phyloP scores from a whole-genome alignment of 2,329 filamentous ascomycete species.

The Septoria petroselini region DNA sequence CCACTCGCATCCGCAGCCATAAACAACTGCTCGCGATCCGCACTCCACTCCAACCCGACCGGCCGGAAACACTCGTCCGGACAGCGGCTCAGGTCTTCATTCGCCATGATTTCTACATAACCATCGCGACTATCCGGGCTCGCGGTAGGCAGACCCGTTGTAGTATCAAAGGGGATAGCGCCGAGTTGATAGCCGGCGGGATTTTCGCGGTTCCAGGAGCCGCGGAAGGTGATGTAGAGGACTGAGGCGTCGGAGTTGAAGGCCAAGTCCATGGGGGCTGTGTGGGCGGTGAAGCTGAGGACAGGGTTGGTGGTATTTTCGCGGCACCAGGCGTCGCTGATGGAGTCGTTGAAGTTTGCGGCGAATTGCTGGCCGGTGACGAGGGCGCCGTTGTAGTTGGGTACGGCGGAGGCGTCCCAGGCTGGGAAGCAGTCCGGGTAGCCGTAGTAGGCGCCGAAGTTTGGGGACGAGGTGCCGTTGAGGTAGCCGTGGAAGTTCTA shows the following conservation, averaged over 20 bases:
- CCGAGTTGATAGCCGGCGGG: slow-evolving; percentile 53
- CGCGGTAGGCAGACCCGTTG: slow-evolving; percentile 44
- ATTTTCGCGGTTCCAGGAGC: slow-evolving; percentile 57
- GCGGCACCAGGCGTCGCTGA: slow-evolving; percentile 38
- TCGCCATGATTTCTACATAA: slow-evolving; percentile 55
- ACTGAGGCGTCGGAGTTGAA: slow-evolving; percentile 58
- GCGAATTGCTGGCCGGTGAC: slow-evolving; percentile 51
- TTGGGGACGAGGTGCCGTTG: slow-evolving; percentile 44
- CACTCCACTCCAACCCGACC: slow-evolving; percentile 55
- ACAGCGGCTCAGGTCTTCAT: slow-evolving; percentile 53
- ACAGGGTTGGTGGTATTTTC: slow-evolving; percentile 42
- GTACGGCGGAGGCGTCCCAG: slow-evolving; percentile 58
- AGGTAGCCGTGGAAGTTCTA: slow-evolving; percentile 65
- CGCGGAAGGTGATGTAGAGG: slow-evolving; percentile 70
- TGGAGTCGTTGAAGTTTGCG: slow-evolving; percentile 47
- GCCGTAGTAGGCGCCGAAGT: slow-evolving; percentile 60
- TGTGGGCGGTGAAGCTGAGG: slow-evolving; percentile 64
- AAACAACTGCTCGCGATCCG: slow-evolving; percentile 53
- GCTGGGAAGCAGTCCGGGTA: slow-evolving; percentile 68
- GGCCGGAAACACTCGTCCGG: slow-evolving; percentile 60
- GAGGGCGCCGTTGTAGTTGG: slow-evolving; percentile 43
- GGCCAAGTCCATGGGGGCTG: slow-evolving; percentile 67
- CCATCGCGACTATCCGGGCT: slow-evolving; percentile 46
- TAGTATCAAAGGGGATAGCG: slow-evolving; percentile 45
- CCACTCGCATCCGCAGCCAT: slow-evolving; percentile 63